These are phyloP conservation scores for Debaryomycetaceae sp. DNA, from an alignment of 1,139 yeast species.

Conservation along the genomic window DNA sequence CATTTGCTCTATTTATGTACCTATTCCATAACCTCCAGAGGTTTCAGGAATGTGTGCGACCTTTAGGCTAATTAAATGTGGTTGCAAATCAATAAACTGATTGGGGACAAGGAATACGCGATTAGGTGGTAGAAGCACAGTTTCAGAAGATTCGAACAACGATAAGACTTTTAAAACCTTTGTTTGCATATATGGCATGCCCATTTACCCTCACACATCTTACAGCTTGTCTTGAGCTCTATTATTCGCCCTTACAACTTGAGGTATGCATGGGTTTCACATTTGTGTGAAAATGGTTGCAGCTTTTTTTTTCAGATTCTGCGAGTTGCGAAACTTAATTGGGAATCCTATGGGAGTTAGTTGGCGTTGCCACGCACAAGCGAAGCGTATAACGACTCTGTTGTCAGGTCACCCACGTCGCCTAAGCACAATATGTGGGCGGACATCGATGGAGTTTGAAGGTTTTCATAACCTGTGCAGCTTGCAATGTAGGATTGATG, in stretches of 20 bases:
- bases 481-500: no score
- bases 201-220: background rate
- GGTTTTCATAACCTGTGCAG: no score
- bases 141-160: no score
- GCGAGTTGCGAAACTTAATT: background rate
- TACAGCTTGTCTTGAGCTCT: background rate
- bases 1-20: background rate
- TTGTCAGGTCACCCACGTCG: background rate
- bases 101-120: background rate
- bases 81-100: background rate
- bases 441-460: no score
- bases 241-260: background rate
- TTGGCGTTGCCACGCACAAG: background rate
- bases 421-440: background rate
- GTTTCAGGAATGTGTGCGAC: background rate
- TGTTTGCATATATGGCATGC: background rate
- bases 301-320: background rate
- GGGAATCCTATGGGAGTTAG: background rate
- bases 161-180: no score
- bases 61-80: background rate
- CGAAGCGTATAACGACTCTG: background rate
- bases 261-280: background rate
- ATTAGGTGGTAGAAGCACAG: no score
- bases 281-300: background rate
- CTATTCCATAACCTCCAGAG: background rate